Base-by-base conservation (phyloP, 768 basidiomycete genomes). In the Podaxis mareebaensis region DNA sequence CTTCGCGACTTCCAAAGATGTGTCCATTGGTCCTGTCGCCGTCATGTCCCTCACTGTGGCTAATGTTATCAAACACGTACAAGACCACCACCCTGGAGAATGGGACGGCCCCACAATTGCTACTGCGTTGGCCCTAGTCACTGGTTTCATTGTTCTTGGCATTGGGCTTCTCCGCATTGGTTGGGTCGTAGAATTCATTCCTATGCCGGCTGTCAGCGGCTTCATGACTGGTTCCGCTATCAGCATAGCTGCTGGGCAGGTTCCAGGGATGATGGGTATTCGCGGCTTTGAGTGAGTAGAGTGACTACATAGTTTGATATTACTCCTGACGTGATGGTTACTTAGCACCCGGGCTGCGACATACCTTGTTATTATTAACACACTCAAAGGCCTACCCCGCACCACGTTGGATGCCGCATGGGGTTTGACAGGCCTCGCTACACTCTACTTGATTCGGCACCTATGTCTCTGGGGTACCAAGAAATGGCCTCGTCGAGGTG, bases 221-320 rank as follows among this genome's bases (percentile, higher is more conserved):
- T 93, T 96, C 78, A 97, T 99, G 95, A 99, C 96, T 0, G 96
- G 96, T 20, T 95, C 92, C n/a, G 96, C 96, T 39, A 87, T 98
- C 77, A 95, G 81, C 73, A 99, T 99, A 68, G 89, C 88, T 15
- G 82, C 87, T 17, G 87, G 93, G 38, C 96, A 99, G 76, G 82
- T 97, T 3, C 95, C 96, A 1, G 91, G 89, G 0, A 74, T 99
- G 51, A 86, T 99, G 81, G 97, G 96, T 24, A 91, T 93, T 60
- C 81, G 86, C 59, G 89, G 88, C 28, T 93, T 97, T 73, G 83
- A 92, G 92, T 93, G 64, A 69, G 89, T 78, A 3, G 12, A 30
- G 7, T 56, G 36, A 28, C 12, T 5, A 30, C 15, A 36, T 38
- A 30, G 15, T 15, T 8, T 33, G 39, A 24, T 13, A 2, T 36